These are phyloP conservation scores for Eutypa lata DNA, from an alignment of 2,329 filamentous ascomycete genomes.

Conservation along the genomic window DNA sequence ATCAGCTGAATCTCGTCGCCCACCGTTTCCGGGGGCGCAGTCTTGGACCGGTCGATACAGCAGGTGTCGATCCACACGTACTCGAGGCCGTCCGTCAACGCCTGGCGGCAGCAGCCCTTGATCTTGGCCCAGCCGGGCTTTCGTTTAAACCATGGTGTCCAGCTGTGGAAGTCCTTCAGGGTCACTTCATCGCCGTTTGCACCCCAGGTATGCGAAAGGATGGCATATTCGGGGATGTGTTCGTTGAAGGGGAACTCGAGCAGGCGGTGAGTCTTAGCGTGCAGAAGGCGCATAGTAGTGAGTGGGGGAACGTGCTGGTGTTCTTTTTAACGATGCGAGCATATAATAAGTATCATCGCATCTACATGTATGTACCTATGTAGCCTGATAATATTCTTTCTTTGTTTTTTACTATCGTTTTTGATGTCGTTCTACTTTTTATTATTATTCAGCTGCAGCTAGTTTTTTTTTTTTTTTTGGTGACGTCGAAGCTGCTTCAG, in stretches of 20 bases:
- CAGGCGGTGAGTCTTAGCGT: not conserved
- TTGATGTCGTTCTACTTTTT: too few relatives aligned
- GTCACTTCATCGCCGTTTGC: not conserved
- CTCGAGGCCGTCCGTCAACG: not conserved
- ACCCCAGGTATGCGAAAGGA: conserved; percentile 4
- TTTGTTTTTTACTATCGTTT: too few relatives aligned
- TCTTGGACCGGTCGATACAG: not conserved
- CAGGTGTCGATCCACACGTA: conserved; percentile 4
- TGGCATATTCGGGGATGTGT: not conserved
- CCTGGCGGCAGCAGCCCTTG: not conserved
- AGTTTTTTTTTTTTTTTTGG: too few relatives aligned
- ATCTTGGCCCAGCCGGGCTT: conserved; percentile 2
- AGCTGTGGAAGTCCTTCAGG: not conserved
- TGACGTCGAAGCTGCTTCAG: too few relatives aligned
- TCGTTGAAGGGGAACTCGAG: not conserved
- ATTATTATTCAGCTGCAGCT: too few relatives aligned
- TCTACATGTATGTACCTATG: too few relatives aligned
- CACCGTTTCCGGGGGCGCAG: not conserved
- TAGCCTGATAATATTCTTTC: too few relatives aligned
- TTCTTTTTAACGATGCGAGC: too few relatives aligned
- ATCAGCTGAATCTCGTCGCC: not conserved
- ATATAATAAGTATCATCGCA: too few relatives aligned
- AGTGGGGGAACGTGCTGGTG: not conserved
- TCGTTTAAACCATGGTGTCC: not conserved
- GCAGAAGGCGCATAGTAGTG: not conserved